phyloP scores from a whole-genome alignment of 495 filamentous ascomycete species.

The Lindgomyces ingoldianus region DNA sequence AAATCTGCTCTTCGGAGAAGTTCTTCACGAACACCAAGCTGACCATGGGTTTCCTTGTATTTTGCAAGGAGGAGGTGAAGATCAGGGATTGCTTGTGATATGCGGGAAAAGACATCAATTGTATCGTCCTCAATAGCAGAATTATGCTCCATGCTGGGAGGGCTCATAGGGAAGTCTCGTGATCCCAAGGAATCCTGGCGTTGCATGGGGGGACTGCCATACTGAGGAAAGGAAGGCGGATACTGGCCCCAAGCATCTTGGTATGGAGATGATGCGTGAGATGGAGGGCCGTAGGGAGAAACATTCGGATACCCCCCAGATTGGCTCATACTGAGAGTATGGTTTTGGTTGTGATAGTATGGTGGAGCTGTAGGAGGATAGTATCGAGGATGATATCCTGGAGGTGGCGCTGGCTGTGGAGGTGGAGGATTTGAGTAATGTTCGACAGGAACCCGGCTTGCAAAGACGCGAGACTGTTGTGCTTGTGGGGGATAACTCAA shows the following conservation, averaged over 20 bases:
- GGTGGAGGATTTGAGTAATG: slow-evolving; percentile 29
- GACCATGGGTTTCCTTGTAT: slow-evolving; percentile 38
- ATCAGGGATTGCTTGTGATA: slow-evolving; percentile 40
- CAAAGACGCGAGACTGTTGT: slow-evolving; percentile 22
- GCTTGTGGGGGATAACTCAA: slow-evolving; percentile 23
- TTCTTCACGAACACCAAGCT: slow-evolving; percentile 37
- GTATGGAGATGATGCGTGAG: slow-evolving; percentile 32
- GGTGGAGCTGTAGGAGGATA: slow-evolving; percentile 31
- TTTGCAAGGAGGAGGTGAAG: slow-evolving; percentile 36
- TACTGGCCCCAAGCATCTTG: slow-evolving; percentile 28
- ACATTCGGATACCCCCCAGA: slow-evolving; percentile 19
- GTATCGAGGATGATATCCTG: slow-evolving; percentile 31
- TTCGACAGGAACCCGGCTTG: slow-evolving; percentile 28
- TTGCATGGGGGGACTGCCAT: slow-evolving; percentile 27
- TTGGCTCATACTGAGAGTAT: slow-evolving; percentile 29
- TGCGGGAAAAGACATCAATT: slow-evolving; percentile 30
- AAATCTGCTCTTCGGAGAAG: slow-evolving; percentile 29
- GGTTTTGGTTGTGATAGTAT: slow-evolving; percentile 28
- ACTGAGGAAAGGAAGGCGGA: slow-evolving; percentile 21
- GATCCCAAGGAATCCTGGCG: slow-evolving; percentile 36
- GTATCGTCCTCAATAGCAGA: slow-evolving; percentile 34
- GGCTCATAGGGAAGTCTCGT: slow-evolving; percentile 20
- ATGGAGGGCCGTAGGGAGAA: slow-evolving; percentile 28
- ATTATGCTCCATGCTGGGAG: slow-evolving; percentile 17
- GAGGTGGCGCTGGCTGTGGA: slow-evolving; percentile 21